Percentiles rank a stretch among this genome's conserved stretches.
Evolutionary conservation across 2,329 filamentous ascomycete species (phyloP).

Genomic region (Drechslerella coelobrocha): DNA sequence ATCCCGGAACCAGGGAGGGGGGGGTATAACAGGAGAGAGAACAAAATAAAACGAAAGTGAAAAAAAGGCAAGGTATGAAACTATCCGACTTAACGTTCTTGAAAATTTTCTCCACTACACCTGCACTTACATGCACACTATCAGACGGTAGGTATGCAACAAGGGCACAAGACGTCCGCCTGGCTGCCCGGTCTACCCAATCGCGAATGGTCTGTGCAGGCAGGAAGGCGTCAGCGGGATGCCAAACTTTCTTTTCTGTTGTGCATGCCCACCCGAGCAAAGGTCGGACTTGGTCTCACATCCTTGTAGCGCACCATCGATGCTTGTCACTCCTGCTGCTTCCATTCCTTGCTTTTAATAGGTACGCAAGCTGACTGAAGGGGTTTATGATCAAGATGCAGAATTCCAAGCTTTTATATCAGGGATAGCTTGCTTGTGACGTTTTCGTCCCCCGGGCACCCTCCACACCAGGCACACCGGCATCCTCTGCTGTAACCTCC

Average conservation of each 20-base stretch:
- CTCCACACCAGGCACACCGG: background rate
- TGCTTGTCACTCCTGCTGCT: constrained; percentile 26
- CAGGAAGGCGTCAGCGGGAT: constrained; percentile 50
- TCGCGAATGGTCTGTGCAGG: constrained; percentile 51
- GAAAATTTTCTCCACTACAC: constrained; percentile 45
- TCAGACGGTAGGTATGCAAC: constrained; percentile 37
- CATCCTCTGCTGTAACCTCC: constrained; percentile 22
- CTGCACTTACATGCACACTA: constrained; percentile 30
- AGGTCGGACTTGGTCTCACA: constrained; percentile 36
- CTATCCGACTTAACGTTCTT: constrained; percentile 43
- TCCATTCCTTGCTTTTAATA: constrained; percentile 44
- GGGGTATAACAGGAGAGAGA: constrained; percentile 39
- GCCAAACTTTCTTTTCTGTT: constrained; percentile 49
- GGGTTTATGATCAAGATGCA: constrained; percentile 19
- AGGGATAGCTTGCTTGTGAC: constrained; percentile 45
- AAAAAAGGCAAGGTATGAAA: constrained; percentile 48
- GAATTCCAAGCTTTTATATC: constrained; percentile 34
- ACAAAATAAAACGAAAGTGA: constrained; percentile 26
- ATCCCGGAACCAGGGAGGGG: constrained; percentile 13
- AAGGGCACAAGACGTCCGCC: constrained; percentile 23
- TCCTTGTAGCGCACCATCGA: constrained; percentile 45
- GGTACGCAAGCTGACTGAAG: constrained; percentile 38
- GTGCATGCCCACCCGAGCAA: constrained; percentile 45
- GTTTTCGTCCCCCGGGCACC: constrained; percentile 21
- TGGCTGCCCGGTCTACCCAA: constrained; percentile 33